Evolutionary conservation across 345 rosid genomes (phyloP).

Genomic region (Bruguiera gymnorhiza): DNA sequence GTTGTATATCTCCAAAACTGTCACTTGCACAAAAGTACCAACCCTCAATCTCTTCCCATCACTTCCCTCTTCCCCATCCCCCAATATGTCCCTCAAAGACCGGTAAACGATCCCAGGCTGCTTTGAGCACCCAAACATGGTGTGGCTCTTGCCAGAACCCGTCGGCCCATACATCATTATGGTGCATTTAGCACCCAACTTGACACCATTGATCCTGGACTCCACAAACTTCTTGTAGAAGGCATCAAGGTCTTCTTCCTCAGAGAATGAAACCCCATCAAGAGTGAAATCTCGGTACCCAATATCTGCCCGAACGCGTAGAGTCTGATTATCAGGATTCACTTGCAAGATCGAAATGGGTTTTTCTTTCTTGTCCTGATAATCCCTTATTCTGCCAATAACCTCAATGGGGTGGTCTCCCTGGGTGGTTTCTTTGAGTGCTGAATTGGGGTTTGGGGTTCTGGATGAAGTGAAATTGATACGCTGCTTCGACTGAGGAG

Average conservation of each 20-base stretch:
- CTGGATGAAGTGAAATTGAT: conserved; percentile 48
- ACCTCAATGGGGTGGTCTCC: conserved; percentile 92
- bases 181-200: conserved; percentile 74
- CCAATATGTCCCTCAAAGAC: conserved; percentile 67
- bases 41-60: conserved; percentile 28
- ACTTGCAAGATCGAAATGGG: conserved; percentile 50
- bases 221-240: conserved; percentile 74
- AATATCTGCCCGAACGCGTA: conserved; percentile 71
- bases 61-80: conserved; percentile 47
- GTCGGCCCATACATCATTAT: conserved; percentile 99
- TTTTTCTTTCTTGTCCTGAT: conserved; percentile 58
- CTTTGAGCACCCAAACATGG: conserved; percentile 88
- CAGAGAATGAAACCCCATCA: conserved; percentile 84
- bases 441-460: conserved; percentile 38
- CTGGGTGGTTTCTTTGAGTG: conserved; percentile 41
- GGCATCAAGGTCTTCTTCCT: conserved; percentile 61
- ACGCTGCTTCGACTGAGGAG: conserved; percentile 77
- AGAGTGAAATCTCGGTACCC: conserved; percentile 89
- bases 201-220: conserved; percentile 74
- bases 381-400: conserved; percentile 67
- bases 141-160: conserved; percentile 93
- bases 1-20: conserved; percentile 88
- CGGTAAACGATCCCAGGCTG: conserved; percentile 86
- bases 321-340: conserved; percentile 54
- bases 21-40: conserved; percentile 71